Evolutionary conservation across 192 early-diverging fungal species (phyloP).

Genomic region (Obelidium mucronatum): DNA sequence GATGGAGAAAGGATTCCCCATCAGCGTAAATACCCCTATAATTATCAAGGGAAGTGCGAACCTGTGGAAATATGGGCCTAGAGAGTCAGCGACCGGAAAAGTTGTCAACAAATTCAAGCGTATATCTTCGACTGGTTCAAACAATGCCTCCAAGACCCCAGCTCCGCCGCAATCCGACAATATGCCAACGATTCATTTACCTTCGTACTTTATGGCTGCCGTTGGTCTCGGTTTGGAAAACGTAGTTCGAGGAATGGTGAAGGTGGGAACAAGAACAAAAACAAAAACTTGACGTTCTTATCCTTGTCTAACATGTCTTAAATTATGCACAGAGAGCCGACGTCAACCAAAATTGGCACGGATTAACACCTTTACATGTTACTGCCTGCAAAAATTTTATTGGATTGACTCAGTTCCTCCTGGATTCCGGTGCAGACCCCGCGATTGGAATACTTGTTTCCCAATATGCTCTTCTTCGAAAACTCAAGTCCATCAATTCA

Average conservation of each 20-base stretch:
- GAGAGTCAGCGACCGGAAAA: conserved; percentile 29
- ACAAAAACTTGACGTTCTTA: no score
- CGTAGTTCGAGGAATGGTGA: conserved; percentile 57
- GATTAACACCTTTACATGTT: conserved; percentile 57
- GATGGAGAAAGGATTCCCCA: conserved; percentile 64
- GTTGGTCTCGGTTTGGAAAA: conserved; percentile 55
- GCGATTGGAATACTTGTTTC: conserved; percentile 39
- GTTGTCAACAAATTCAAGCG: conserved; percentile 31
- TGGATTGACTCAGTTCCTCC: conserved; percentile 45
- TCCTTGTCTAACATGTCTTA: no score
- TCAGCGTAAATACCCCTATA: conserved; percentile 58
- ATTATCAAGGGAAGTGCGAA: conserved; percentile 32
- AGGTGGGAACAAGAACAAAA: no score
- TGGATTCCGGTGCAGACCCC: conserved; percentile 54
- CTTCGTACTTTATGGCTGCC: conserved; percentile 60
- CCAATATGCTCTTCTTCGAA: conserved; percentile 51
- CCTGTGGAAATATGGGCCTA: conserved; percentile 35
- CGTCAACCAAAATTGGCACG: conserved; percentile 59
- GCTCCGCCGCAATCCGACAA: not conserved
- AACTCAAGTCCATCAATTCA: conserved; percentile 39
- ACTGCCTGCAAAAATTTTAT: conserved; percentile 46
- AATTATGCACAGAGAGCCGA: conserved; percentile 37
- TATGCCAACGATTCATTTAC: conserved; percentile 40
- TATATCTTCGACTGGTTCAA: not conserved
- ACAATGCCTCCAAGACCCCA: not conserved